Percentiles rank a stretch among this genome's conserved stretches.
Evolutionary conservation across 139 green algal species (phyloP).

Genomic region (Chlamydomonas schloesseri): DNA sequence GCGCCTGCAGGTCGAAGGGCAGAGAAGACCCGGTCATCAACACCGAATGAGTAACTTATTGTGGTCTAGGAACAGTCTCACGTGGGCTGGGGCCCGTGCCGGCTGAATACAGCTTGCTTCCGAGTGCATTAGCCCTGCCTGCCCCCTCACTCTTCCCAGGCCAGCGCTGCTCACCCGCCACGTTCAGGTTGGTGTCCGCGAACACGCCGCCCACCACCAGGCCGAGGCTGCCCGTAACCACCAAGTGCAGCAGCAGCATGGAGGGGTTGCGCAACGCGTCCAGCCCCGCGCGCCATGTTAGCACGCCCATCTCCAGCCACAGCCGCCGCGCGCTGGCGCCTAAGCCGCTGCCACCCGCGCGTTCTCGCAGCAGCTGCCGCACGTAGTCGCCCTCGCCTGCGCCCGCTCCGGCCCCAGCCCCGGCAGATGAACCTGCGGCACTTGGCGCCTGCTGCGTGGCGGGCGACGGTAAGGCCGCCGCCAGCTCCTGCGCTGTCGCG

Average conservation of each 20-base stretch:
- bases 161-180: conserved; percentile 41
- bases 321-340: neutral
- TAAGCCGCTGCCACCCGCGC: neutral
- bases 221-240: conserved; percentile 70
- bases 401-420: neutral
- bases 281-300: conserved; percentile 75
- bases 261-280: conserved; percentile 81
- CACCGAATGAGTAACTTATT: too few species aligned
- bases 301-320: conserved; percentile 68
- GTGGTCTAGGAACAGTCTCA: too few species aligned
- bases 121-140: too few species aligned
- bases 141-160: too few species aligned
- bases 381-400: neutral
- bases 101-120: too few species aligned
- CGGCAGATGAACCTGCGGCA: neutral
- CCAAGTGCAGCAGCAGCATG: conserved; percentile 72
- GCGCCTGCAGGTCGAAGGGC: conserved; percentile 20
- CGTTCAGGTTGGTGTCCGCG: conserved; percentile 55
- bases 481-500: too few species aligned
- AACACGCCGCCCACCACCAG: conserved; percentile 73
- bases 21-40: too few species aligned
- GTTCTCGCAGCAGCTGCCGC: neutral
- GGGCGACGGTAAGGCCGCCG: too few species aligned
- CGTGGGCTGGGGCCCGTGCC: too few species aligned
- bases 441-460: too few species aligned